Base-by-base conservation (phyloP, 257 asterid genomes). In the Paraleonurus japonicus region DNA sequence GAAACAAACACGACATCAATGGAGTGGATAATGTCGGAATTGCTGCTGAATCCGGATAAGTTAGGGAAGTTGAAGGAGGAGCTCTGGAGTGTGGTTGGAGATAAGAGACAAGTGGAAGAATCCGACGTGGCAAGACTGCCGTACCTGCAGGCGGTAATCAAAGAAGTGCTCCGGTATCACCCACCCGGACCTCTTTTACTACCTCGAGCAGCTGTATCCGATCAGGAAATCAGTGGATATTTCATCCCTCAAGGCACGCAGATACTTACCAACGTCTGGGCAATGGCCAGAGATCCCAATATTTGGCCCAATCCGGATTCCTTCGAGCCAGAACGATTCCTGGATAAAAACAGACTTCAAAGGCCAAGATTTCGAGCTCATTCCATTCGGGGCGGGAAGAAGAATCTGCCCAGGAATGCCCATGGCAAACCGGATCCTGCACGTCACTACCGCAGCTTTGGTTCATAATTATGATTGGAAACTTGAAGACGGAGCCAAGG, bases 21-120 rank as follows among this genome's bases (percentile, higher is more conserved):
- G 7, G 74, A 82, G 51, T 82, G 86, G 86, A 63, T 67, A 17
- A 65, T 82, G 78, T 54, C 79, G 15, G 86, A 79, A 74, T 37
- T 82, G n/a, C 45, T 79, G 3, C 24, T 24, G 13, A 65, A 79
- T 57, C 80, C 82, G 0, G 57, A 69, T 0, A 70, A 54, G 23
- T 3, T 74, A 65, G 33, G 47, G 2, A 69, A 69, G 47, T 55
- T 45, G 24, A 76, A 73, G 30, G 13, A 61, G 2, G 86, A 82
- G 69, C 65, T 82, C 0, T 61, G 3, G 30, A 30, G 45, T 11
- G 73, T 64, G 4, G 61, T 74, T n/a, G 79, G 73, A 23, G 48
- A 50, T 13, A 28, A 51, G 20, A 19, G 59, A 1, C 57, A 50
- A 4, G 70, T 74, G 3, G 47, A 74, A 11, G 84, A 79, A 43